These are phyloP conservation scores for Pseudonectria foliicola DNA, from an alignment of 2,329 filamentous ascomycete genomes.

Conservation along the genomic window DNA sequence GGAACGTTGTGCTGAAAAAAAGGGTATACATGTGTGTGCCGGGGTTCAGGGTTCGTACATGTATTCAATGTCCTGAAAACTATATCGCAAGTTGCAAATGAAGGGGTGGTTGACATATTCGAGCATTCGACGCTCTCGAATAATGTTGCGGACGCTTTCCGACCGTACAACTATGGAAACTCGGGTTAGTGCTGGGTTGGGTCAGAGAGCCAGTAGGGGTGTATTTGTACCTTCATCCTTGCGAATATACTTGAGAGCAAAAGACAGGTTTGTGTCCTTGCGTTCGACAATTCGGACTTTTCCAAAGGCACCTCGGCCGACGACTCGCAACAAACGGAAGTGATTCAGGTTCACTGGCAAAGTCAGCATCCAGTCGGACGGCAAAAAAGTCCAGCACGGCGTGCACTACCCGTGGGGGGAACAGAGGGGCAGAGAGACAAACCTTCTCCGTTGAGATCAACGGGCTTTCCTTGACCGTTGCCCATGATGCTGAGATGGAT, in stretches of 20 bases:
- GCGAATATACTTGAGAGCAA: slow-evolving; percentile 95
- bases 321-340: slow-evolving; percentile 88
- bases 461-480: slow-evolving; percentile 89
- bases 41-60: slow-evolving; percentile 55
- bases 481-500: slow-evolving; percentile 56
- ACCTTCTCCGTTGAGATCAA: slow-evolving; percentile 92
- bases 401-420: slow-evolving; percentile 18
- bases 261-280: slow-evolving; percentile 89
- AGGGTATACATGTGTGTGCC: no score
- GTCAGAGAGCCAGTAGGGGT: slow-evolving; percentile 22
- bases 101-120: slow-evolving; percentile 97
- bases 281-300: slow-evolving; percentile 98
- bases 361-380: slow-evolving; percentile 6
- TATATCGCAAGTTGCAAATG: slow-evolving; percentile 96
- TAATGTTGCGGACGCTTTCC: slow-evolving; percentile 96
- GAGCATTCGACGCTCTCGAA: slow-evolving; percentile 94
- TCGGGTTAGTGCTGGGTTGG: slow-evolving; percentile 14
- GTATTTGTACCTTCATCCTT: slow-evolving; percentile 99
- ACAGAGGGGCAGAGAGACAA: slow-evolving; percentile 22
- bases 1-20: no score
- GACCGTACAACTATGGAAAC: slow-evolving; percentile 73
- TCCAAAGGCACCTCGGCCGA: slow-evolving; percentile 95
- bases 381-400: slow-evolving; percentile 11
- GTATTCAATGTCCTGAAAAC: slow-evolving; percentile 98
- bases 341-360: slow-evolving; percentile 86